Percentiles rank a stretch among this genome's conserved stretches.
These are phyloP conservation scores for Ciborinia camelliae DNA, from an alignment of 2,329 filamentous ascomycete genomes.

Conservation along the genomic window DNA sequence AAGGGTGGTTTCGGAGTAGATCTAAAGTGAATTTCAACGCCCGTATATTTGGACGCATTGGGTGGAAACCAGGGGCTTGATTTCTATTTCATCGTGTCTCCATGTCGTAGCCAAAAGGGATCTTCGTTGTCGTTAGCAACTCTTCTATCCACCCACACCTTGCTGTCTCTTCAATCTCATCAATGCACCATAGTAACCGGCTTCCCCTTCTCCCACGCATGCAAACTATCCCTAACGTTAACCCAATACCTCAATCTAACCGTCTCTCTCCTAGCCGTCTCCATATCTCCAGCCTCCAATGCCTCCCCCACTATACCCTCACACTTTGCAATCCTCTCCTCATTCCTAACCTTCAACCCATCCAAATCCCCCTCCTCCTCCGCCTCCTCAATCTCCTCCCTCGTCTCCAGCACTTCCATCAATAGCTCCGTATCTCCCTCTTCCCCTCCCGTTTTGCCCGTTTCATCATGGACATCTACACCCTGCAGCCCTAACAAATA, in stretches of 20 bases:
- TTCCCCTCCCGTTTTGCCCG: slow-evolving; percentile 69
- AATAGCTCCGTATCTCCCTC: slow-evolving; percentile 67
- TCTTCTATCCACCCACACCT: not conserved
- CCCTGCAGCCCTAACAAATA: slow-evolving; percentile 73
- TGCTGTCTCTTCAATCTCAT: not conserved
- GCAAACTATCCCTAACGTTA: slow-evolving; percentile 76
- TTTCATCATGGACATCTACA: slow-evolving; percentile 56
- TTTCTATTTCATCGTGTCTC: not conserved
- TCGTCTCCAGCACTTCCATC: slow-evolving; percentile 74
- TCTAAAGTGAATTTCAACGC: not conserved
- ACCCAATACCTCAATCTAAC: slow-evolving; percentile 85
- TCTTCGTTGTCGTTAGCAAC: not conserved
- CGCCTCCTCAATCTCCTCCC: slow-evolving; percentile 72
- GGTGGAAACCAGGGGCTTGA: no score
- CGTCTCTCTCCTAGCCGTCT: slow-evolving; percentile 66
- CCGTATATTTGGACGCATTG: no score
- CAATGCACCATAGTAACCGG: slow-evolving; percentile 53
- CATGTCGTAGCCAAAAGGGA: not conserved
- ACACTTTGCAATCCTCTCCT: slow-evolving; percentile 60
- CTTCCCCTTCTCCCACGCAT: slow-evolving; percentile 78
- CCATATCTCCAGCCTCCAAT: slow-evolving; percentile 64
- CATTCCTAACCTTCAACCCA: slow-evolving; percentile 61
- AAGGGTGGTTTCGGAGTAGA: not conserved
- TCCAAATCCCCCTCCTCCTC: slow-evolving; percentile 61
- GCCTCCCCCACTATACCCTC: slow-evolving; percentile 60